A percentile compares a stretch with the other conserved stretches of the same genome.
These are phyloP conservation scores for Cucurbita ficifolia DNA, from an alignment of 306 rosid species.

Conservation along the genomic window DNA sequence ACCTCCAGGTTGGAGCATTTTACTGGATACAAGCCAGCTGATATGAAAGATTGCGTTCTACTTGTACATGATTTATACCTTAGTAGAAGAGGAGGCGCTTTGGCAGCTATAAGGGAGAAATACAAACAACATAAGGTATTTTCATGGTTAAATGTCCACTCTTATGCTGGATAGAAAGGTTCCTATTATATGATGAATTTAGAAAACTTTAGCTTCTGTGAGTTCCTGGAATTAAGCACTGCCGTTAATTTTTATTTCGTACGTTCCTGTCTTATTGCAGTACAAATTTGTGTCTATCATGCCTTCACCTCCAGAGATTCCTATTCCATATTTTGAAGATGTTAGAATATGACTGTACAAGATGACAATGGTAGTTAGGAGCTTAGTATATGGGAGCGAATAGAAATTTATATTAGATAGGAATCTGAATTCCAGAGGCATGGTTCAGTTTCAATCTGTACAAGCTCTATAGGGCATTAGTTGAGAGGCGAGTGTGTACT, in stretches of 20 bases:
- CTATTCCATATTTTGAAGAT: conserved; percentile 39
- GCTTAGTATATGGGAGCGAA: neutral
- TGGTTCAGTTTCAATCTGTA: neutral
- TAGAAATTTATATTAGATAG: conserved; percentile 6
- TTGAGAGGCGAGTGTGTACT: neutral
- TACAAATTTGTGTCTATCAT: conserved; percentile 52
- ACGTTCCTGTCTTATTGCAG: conserved; percentile 22
- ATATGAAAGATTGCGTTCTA: conserved; percentile 51
- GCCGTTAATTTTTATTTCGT: neutral
- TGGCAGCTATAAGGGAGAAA: conserved; percentile 61
- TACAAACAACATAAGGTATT: conserved; percentile 78
- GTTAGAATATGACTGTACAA: conserved; percentile 4
- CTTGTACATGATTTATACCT: conserved; percentile 60
- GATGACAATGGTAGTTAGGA: neutral
- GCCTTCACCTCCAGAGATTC: conserved; percentile 64
- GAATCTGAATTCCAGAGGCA: conserved; percentile 2
- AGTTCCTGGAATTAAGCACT: neutral
- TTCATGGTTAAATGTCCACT: neutral
- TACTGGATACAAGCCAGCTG: conserved; percentile 47
- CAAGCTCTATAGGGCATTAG: neutral
- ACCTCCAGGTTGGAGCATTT: conserved; percentile 21
- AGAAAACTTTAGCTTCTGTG: neutral
- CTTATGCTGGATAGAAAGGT: neutral
- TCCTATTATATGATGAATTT: neutral
- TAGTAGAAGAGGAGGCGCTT: conserved; percentile 47